These are phyloP conservation scores for Ascochyta fabae DNA, from an alignment of 2,329 filamentous ascomycete genomes.

Conservation along the genomic window DNA sequence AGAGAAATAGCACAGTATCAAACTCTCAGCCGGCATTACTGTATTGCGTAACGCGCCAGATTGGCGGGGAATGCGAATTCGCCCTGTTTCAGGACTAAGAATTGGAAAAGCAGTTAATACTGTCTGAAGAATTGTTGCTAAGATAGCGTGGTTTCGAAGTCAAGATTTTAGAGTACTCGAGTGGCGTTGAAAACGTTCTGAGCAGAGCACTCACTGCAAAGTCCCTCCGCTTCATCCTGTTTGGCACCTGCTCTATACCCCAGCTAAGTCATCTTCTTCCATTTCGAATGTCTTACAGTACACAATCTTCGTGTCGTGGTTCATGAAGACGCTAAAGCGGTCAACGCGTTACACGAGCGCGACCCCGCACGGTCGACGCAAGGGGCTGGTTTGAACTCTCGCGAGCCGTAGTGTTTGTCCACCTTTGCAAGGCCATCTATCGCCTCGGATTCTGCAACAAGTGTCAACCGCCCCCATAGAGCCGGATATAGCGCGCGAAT, in stretches of 20 bases:
- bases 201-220: not conserved
- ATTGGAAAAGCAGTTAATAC: not conserved
- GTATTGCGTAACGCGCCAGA: not conserved
- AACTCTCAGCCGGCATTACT: not conserved
- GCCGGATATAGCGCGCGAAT: not conserved
- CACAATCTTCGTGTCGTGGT: not conserved
- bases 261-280: not conserved
- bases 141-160: not conserved
- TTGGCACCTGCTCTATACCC: not conserved
- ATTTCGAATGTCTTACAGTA: not conserved
- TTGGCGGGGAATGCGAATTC: not conserved
- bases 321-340: constrained; percentile 3
- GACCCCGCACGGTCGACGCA: constrained; percentile 13
- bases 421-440: not conserved
- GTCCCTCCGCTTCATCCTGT: not conserved
- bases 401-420: not conserved
- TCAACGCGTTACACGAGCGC: not conserved
- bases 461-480: not conserved
- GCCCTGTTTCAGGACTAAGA: not conserved
- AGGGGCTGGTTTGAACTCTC: constrained; percentile 4
- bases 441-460: not conserved
- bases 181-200: not conserved
- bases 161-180: not conserved
- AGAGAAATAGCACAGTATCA: not conserved
- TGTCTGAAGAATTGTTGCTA: not conserved